phyloP scores from a whole-genome alignment of 345 rosid species.

The Citrus reticulata region DNA sequence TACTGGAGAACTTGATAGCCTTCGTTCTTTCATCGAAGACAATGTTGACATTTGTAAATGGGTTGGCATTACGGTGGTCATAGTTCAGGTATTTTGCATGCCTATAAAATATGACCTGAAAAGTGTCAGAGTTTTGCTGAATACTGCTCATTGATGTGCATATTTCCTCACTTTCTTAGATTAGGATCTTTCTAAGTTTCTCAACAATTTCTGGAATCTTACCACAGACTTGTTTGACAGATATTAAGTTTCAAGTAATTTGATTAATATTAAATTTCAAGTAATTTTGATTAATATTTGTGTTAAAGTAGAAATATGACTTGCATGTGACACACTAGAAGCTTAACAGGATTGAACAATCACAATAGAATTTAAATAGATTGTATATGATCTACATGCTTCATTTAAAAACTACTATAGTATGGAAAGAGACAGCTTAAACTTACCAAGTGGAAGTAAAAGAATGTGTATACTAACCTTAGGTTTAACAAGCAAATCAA shows the following conservation, averaged over 20 bases:
- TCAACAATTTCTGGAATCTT: neutral
- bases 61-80: conserved; percentile 68
- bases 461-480: neutral
- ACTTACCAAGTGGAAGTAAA: neutral
- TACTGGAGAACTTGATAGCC: conserved; percentile 77
- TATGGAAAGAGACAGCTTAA: neutral
- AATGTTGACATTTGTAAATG: conserved; percentile 75
- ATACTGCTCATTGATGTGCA: neutral
- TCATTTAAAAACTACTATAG: neutral
- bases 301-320: neutral
- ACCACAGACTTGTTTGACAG: neutral
- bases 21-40: conserved; percentile 60
- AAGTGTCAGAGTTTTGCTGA: neutral
- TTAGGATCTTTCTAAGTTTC: neutral
- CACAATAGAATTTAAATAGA: neutral
- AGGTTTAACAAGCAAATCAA: neutral
- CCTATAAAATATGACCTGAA: neutral
- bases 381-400: neutral
- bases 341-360: neutral
- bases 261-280: neutral
- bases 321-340: neutral
- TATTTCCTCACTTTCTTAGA: neutral
- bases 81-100: conserved; percentile 51
- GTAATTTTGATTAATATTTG: neutral
- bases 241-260: neutral